Percentiles rank a stretch among this genome's conserved stretches.
These are phyloP conservation scores for Lactuca sativa DNA, from an alignment of 129 eudicot species.

Conservation along the genomic window DNA sequence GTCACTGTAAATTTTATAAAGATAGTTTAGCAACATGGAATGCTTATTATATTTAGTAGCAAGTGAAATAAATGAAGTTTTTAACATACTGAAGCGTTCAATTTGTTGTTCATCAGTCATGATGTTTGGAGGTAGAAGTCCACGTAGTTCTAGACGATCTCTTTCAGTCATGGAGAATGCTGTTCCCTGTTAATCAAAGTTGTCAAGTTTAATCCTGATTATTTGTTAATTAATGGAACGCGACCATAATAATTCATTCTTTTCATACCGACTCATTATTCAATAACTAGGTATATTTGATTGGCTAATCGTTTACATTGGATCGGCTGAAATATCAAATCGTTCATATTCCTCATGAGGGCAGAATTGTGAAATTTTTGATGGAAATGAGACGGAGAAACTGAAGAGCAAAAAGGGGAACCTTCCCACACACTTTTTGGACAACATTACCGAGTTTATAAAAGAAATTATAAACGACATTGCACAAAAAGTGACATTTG, in stretches of 20 bases:
- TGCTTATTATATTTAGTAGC: neutral
- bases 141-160: conserved; percentile 94
- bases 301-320: neutral
- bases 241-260: neutral
- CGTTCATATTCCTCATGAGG: neutral
- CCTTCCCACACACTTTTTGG: no score
- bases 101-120: conserved; percentile 77
- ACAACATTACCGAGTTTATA: neutral
- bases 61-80: conserved; percentile 7
- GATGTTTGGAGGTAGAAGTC: conserved; percentile 89
- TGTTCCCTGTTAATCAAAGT: conserved; percentile 67
- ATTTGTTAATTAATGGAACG: neutral
- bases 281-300: neutral
- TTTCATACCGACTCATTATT: no score
- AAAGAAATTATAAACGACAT: neutral
- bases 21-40: neutral
- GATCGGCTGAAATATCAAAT: neutral
- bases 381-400: neutral
- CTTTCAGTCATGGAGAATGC: conserved; percentile 92
- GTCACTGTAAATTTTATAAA: conserved; percentile 46
- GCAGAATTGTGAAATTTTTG: neutral
- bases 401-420: neutral
- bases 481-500: neutral
- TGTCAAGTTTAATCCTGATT: conserved; percentile 3
- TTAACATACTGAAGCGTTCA: conserved; percentile 81